Percentiles rank a stretch among this genome's conserved stretches.
Conservation (phyloP, 1,139 yeast species). For the Ogataea hybrid region DNA sequence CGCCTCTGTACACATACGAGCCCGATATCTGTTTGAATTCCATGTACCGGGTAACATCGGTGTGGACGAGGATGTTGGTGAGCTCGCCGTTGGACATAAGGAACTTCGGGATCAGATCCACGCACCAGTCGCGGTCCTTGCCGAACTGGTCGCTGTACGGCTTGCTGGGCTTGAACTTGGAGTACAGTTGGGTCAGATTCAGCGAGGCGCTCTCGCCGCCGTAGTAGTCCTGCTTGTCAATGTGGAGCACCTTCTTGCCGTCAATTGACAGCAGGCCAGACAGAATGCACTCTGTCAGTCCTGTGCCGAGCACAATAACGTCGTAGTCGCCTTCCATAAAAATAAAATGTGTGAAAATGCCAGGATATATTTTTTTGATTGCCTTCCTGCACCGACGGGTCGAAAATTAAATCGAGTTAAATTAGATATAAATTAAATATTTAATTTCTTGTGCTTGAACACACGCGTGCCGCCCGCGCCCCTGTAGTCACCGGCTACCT, state of each 20-base stretch:
- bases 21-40: slow-evolving; percentile 97
- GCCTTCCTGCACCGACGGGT: slow-evolving; percentile 7
- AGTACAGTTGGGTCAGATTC: slow-evolving; percentile 53
- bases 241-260: slow-evolving; percentile 94
- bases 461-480: slow-evolving; percentile 89
- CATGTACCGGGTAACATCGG: slow-evolving; percentile 92
- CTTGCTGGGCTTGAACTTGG: slow-evolving; percentile 71
- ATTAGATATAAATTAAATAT: too few species aligned
- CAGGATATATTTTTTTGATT: slow-evolving; percentile 2
- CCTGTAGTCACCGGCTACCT: slow-evolving; percentile 82
- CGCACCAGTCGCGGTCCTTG: slow-evolving; percentile 96
- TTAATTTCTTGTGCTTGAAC: slow-evolving; percentile 71
- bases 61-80: slow-evolving; percentile 91
- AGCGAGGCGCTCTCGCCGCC: slow-evolving; percentile 72
- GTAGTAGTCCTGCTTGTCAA: slow-evolving; percentile 94
- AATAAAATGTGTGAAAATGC: not conserved
- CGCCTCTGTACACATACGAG: slow-evolving; percentile 87
- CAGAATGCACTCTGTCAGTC: slow-evolving; percentile 92
- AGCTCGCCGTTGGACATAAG: slow-evolving; percentile 98
- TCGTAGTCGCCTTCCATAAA: slow-evolving; percentile 94
- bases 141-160: slow-evolving; percentile 74
- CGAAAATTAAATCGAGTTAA: not conserved
- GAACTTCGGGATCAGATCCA: slow-evolving; percentile 94
- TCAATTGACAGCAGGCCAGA: slow-evolving; percentile 94
- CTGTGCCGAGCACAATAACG: slow-evolving; percentile 82